Base-by-base conservation (phyloP, 2,329 filamentous ascomycete genomes). In the Corynespora cassiicola region DNA sequence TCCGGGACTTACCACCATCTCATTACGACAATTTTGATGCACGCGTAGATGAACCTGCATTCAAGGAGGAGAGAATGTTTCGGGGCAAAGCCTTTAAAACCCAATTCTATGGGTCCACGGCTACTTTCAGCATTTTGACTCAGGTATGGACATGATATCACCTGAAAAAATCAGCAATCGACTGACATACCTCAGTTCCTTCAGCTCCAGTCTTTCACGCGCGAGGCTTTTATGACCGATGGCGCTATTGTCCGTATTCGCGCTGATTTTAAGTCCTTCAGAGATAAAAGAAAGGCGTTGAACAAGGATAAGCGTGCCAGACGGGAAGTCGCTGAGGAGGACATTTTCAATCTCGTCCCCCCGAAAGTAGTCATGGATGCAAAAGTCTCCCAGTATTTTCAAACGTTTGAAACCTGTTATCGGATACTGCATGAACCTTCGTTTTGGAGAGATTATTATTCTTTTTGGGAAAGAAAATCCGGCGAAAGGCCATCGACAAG, bases 361-460 rank as follows among this genome's bases (percentile, higher is more conserved):
- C 31, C 60, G 2, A 68, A 63, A 33, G 45, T 36, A 11, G 52
- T 65, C 12, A 60, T 74, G 1, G 75, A 81, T 39, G 23, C 50
- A 9, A 69, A 76, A 56, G 66, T 70, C 6, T 40, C 54, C 1
- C 46, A 75, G 0, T 84, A 83, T 56, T 72, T 81, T 27, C 56
- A 58, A 2, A 74, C 63, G 0, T 80, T 77, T 40, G 80, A 80
- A 42, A 72, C 69, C 2, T 68, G 70, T 0, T 73, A 79, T 34
- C 73, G 77, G 3, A 75, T 83, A 28, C 54, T 83, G 0, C 79
- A 83, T 37, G 55, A 66, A 4, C 78, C 78, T 0, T 74, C 70
- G 0, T 84, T 82, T 42, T 71, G 71, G 68, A 47, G 62, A 14
- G 73, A 79, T 6, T 82, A 80, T 46, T 42, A 63, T 3, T 56